Evolutionary conservation across 306 rosid species (phyloP), one percentile per base, ranked within the genome.

Genomic region (Pyrus communis): DNA sequence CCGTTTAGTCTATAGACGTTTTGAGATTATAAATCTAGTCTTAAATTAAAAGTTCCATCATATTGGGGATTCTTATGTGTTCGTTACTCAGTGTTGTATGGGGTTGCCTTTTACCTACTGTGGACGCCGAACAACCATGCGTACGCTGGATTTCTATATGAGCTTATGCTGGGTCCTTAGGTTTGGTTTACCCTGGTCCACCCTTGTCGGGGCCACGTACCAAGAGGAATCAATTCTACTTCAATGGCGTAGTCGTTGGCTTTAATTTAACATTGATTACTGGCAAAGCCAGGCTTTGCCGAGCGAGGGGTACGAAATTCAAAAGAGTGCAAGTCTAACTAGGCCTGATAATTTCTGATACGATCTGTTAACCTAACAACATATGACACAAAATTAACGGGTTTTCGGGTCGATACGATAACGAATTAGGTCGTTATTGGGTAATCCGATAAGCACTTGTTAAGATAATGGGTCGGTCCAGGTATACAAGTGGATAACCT

Each of bases 311-410:
- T 25, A 30, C 31, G 31, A 30, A 30, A 30, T 30, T 30, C 31
- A 30, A 30, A 30, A 30, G 31, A 30, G 31, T 30, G 31, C 31
- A 30, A 30, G 31, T 30, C 31, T 4, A 30, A 30, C 31, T 30
- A 30, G 0, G 0, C 3, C 4, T 30, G 31, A 2, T 4, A 30
- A 30, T 30, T 30, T 30, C 0, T 30, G 0, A 30, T 4, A 30
- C 3, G 31, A 30, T 0, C 0, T 0, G 31, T 30, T 30, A 30
- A 30, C 0, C 31, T 4, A 30, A 30, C 31, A 30, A 0, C 4
- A 30, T 0, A 30, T 0, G 31, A 3, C 0, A 30, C 4, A 0
- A 30, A 30, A 30, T 30, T 30, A 30, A 30, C 2, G 0, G 31
- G 0, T 30, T 30, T 30, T 30, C 4, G 4, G 4, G 3, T 0